A percentile compares a stretch with the other conserved stretches of the same genome.
Evolutionary conservation across 331 rosid species (phyloP).

Genomic region (Malus hybrid): DNA sequence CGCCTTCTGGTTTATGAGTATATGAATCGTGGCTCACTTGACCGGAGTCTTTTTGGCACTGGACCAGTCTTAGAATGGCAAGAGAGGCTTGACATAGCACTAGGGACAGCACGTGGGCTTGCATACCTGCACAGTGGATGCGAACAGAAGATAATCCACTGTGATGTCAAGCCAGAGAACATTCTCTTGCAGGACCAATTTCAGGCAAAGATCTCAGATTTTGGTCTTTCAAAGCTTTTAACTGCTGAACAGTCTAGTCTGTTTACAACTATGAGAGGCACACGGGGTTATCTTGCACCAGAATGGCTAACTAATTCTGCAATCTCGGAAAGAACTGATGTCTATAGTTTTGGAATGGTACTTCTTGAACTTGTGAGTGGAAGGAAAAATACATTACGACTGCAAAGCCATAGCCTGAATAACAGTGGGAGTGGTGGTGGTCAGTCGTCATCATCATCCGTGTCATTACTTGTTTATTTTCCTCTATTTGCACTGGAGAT

Average conservation of each 20-base stretch:
- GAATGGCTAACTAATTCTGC: constrained; percentile 92
- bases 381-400: constrained; percentile 48
- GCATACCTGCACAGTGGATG: constrained; percentile 83
- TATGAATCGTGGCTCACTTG: constrained; percentile 87
- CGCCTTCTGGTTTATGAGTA: constrained; percentile 75
- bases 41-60: constrained; percentile 61
- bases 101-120: constrained; percentile 89
- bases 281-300: constrained; percentile 91
- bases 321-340: constrained; percentile 85
- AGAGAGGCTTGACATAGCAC: constrained; percentile 73
- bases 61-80: constrained; percentile 84
- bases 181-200: constrained; percentile 69
- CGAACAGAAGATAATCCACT: constrained; percentile 76
- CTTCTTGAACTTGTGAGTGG: constrained; percentile 78
- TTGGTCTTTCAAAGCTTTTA: constrained; percentile 83
- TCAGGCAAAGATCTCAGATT: constrained; percentile 85
- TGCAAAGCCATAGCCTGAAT: constrained; percentile 57
- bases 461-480: constrained; percentile 50
- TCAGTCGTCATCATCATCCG: constrained; percentile 46
- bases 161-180: constrained; percentile 90
- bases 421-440: constrained; percentile 46
- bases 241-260: constrained; percentile 75
- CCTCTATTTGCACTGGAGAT: constrained; percentile 79
- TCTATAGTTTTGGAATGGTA: constrained; percentile 90
- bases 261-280: constrained; percentile 93